phyloP scores from a whole-genome alignment of 495 filamentous ascomycete species.

The Aspergillus cristatus region DNA sequence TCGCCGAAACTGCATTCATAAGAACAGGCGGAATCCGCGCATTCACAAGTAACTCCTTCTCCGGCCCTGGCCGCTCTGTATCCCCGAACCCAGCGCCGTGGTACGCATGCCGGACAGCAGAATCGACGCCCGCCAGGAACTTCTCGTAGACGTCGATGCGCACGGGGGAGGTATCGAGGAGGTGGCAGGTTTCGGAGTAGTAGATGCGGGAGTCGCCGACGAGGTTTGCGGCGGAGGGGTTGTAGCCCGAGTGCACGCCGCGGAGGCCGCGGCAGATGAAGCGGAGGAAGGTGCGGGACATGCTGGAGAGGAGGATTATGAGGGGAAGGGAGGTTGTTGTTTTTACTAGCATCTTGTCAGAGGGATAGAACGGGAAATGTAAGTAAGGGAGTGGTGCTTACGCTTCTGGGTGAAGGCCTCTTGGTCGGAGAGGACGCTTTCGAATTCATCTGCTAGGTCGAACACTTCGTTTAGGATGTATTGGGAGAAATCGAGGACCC shows the following conservation, averaged over 20 bases:
- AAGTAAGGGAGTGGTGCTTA: slow-evolving; percentile 15
- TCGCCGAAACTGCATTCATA: slow-evolving; percentile 28
- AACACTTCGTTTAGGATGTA: slow-evolving; percentile 63
- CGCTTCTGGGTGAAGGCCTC: slow-evolving; percentile 37
- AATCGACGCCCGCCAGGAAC: slow-evolving; percentile 38
- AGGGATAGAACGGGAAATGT: too few species aligned
- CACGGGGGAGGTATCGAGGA: slow-evolving; percentile 33
- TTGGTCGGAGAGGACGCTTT: slow-evolving; percentile 27
- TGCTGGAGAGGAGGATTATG: slow-evolving; percentile 61
- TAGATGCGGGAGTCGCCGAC: slow-evolving; percentile 28
- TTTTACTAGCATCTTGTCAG: slow-evolving; percentile 35
- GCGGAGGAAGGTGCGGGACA: slow-evolving; percentile 61
- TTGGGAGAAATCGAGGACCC: slow-evolving; percentile 59
- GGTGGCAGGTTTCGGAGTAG: slow-evolving; percentile 33
- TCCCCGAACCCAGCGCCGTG: slow-evolving; percentile 37
- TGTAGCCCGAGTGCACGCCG: slow-evolving; percentile 28
- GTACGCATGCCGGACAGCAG: slow-evolving; percentile 37
- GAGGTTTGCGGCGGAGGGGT: slow-evolving; percentile 16
- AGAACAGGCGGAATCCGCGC: slow-evolving; percentile 36
- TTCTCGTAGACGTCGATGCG: slow-evolving; percentile 40
- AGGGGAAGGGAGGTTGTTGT: slow-evolving; percentile 49
- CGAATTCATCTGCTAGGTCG: slow-evolving; percentile 47
- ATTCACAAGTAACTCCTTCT: slow-evolving; percentile 40
- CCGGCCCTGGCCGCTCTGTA: slow-evolving; percentile 34
- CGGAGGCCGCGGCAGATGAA: slow-evolving; percentile 58